phyloP scores from a whole-genome alignment of 2,329 filamentous ascomycete species.

The Juglanconis sp. region DNA sequence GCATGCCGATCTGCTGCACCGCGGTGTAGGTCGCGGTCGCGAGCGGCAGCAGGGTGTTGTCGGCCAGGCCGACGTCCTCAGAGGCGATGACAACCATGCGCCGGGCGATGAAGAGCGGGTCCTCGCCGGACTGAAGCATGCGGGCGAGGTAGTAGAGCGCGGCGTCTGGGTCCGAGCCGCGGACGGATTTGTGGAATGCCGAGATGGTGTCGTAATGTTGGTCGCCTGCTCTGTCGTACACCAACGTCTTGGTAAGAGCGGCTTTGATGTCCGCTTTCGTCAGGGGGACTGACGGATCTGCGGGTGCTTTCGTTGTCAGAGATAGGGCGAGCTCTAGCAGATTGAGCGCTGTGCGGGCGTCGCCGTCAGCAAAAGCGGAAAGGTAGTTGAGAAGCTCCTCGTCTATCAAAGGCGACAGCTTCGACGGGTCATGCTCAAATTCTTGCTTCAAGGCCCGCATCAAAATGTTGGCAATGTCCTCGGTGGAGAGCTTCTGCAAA shows the following conservation, averaged over 20 bases:
- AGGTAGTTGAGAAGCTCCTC: conserved; percentile 77
- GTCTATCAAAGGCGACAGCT: conserved; percentile 60
- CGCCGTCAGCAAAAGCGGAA: conserved; percentile 82
- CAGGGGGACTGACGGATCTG: conserved; percentile 37
- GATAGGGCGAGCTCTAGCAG: conserved; percentile 86
- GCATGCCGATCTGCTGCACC: conserved; percentile 90
- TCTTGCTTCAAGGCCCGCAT: conserved; percentile 69
- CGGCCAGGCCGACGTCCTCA: conserved; percentile 88
- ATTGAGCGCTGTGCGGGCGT: conserved; percentile 89
- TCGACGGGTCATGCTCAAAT: conserved; percentile 33
- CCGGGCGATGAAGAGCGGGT: conserved; percentile 86
- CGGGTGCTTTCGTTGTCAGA: conserved; percentile 47
- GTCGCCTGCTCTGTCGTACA: conserved; percentile 92
- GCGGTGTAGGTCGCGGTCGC: conserved; percentile 85
- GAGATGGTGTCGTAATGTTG: conserved; percentile 98
- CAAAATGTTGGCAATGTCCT: conserved; percentile 72
- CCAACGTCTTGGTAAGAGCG: conserved; percentile 82
- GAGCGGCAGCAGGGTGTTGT: conserved; percentile 77
- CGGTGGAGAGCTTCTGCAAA: conserved; percentile 68
- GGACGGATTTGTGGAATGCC: conserved; percentile 92
- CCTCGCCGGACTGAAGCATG: conserved; percentile 94
- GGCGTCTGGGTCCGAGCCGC: conserved; percentile 82
- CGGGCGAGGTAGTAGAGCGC: conserved; percentile 91
- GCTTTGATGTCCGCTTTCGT: conserved; percentile 77
- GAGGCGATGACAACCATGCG: conserved; percentile 93